Evolutionary conservation across 805 yeast genomes (phyloP).

Genomic region (Candida cerambycidarum): DNA sequence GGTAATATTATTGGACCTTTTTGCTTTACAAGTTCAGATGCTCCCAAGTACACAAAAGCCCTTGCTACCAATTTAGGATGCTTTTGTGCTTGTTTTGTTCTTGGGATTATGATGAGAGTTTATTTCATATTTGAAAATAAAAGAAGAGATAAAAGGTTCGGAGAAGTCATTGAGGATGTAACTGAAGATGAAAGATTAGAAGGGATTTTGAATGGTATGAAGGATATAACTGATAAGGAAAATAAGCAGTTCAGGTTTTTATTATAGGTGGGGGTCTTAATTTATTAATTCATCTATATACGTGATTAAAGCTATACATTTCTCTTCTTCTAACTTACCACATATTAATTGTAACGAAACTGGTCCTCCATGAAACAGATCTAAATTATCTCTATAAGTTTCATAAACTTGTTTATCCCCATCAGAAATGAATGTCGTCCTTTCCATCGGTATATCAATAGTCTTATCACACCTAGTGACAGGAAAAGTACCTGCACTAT

Average conservation of each 20-base stretch:
- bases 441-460: constrained; percentile 8
- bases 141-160: constrained; percentile 13
- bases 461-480: constrained; percentile 37
- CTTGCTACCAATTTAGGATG: constrained; percentile 24
- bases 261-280: constrained; percentile 3
- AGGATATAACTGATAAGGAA: constrained; percentile 26
- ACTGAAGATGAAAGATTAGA: constrained; percentile 24
- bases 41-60: constrained; percentile 12
- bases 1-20: constrained; percentile 14
- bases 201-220: constrained; percentile 31
- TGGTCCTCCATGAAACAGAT: constrained; percentile 12
- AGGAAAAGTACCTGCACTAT: constrained; percentile 41
- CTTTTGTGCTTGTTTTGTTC: constrained; percentile 16
- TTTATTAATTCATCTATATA: neutral
- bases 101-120: constrained; percentile 9
- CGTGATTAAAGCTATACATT: constrained; percentile 5
- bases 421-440: constrained; percentile 8
- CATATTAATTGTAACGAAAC: constrained; percentile 12
- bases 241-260: constrained; percentile 25
- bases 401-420: constrained; percentile 12
- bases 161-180: constrained; percentile 11
- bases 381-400: constrained; percentile 9
- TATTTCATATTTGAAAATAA: constrained; percentile 13
- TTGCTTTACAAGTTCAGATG: constrained; percentile 8
- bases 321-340: constrained; percentile 14